A percentile compares a stretch with the other conserved stretches of the same genome.
Conservation (phyloP, 257 asterid species). For the Datura wrightii region DNA sequence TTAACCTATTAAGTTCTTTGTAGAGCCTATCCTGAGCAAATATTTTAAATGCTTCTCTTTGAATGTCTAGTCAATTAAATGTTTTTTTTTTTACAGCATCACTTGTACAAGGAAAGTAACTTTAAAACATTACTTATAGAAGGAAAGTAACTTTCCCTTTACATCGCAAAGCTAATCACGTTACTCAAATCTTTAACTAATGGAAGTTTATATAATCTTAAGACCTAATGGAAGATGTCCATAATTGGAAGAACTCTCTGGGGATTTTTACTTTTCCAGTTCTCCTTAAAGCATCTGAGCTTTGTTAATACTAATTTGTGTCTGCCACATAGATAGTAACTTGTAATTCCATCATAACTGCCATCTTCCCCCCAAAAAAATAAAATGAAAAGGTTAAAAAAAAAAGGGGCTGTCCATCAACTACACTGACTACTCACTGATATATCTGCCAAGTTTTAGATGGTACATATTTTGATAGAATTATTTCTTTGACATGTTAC, state of each 20-base stretch:
- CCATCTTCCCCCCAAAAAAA: no score
- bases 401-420: neutral
- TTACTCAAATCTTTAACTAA: neutral
- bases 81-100: neutral
- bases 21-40: slow-evolving; percentile 3
- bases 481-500: neutral
- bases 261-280: neutral
- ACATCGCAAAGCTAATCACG: neutral
- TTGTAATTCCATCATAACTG: slow-evolving; percentile 13
- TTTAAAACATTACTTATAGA: neutral
- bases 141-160: neutral
- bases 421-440: neutral
- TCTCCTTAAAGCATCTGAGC: neutral
- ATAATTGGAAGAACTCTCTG: slow-evolving; percentile 12
- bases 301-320: neutral
- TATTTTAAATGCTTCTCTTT: slow-evolving; percentile 10
- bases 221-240: neutral
- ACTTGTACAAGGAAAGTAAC: neutral
- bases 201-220: slow-evolving; percentile 1
- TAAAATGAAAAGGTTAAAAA: no score
- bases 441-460: slow-evolving; percentile 5
- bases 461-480: neutral
- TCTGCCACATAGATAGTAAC: neutral
- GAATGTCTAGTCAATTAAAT: slow-evolving; percentile 5
- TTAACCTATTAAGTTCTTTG: neutral